These are phyloP conservation scores for Solanum chacoense DNA, from an alignment of 305 asterid species.

Conservation along the genomic window DNA sequence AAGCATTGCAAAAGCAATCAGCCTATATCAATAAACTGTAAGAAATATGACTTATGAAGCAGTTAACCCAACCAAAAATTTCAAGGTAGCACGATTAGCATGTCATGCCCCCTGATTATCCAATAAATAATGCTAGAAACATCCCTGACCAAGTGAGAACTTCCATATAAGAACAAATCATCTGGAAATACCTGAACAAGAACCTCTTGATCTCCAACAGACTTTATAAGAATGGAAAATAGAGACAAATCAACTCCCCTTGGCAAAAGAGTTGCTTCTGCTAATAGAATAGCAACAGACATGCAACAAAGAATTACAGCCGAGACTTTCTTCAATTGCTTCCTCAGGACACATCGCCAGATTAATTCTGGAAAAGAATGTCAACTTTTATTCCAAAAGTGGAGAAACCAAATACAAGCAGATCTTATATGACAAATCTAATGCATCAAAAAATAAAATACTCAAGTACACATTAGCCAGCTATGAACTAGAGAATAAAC, in stretches of 20 bases:
- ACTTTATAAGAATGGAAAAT: conserved; percentile 78
- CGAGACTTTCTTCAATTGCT: conserved; percentile 58
- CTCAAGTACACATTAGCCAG: neutral
- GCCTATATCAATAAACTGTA: neutral
- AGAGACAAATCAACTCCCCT: conserved; percentile 94
- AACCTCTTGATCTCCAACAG: conserved; percentile 82
- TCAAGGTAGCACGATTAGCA: neutral
- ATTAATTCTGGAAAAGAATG: conserved; percentile 50
- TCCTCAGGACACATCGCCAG: conserved; percentile 81
- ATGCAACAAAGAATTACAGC: conserved; percentile 91
- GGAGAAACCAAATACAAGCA: neutral
- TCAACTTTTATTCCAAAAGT: neutral
- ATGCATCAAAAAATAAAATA: neutral
- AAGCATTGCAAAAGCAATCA: neutral
- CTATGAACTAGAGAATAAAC: neutral
- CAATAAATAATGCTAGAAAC: neutral
- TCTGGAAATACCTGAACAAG: conserved; percentile 68
- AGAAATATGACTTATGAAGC: neutral
- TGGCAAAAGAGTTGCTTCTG: conserved; percentile 92
- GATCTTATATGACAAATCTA: neutral
- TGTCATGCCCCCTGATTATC: neutral
- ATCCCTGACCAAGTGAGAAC: neutral
- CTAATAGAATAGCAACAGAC: conserved; percentile 83
- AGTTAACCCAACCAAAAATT: neutral
- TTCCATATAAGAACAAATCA: neutral